phyloP scores from a whole-genome alignment of 257 asterid genomes.

The Rauvolfia tetraphylla region DNA sequence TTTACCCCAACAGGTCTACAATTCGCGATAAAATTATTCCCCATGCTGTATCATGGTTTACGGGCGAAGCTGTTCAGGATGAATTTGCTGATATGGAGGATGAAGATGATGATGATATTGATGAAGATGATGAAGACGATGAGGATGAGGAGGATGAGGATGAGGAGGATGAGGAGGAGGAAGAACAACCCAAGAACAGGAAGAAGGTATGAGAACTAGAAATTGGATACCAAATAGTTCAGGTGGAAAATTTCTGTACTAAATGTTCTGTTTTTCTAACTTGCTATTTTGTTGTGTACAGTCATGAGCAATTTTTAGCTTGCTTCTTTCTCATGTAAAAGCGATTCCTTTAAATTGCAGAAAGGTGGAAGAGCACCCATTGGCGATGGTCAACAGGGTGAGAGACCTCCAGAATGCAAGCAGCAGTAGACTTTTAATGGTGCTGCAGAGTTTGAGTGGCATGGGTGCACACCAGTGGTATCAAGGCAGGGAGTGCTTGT shows the following conservation, averaged over 20 bases:
- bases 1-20: slow-evolving; percentile 49
- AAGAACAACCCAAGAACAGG: slow-evolving; percentile 42
- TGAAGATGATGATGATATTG: slow-evolving; percentile 36
- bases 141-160: slow-evolving; percentile 44
- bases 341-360: slow-evolving; percentile 33
- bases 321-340: not conserved
- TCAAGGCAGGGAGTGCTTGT: slow-evolving; percentile 8
- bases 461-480: slow-evolving; percentile 2
- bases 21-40: slow-evolving; percentile 84
- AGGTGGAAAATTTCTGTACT: not conserved
- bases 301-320: not conserved
- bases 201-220: slow-evolving; percentile 43
- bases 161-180: slow-evolving; percentile 43
- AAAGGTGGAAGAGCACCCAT: slow-evolving; percentile 53
- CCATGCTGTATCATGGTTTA: slow-evolving; percentile 93
- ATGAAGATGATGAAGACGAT: slow-evolving; percentile 19
- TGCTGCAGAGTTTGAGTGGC: not conserved
- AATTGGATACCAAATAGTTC: not conserved
- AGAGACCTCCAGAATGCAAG: slow-evolving; percentile 88
- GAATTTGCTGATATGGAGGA: slow-evolving; percentile 55
- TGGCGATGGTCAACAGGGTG: slow-evolving; percentile 64
- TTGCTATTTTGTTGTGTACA: not conserved
- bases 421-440: slow-evolving; percentile 48
- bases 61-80: slow-evolving; percentile 77
- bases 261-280: not conserved